These are phyloP conservation scores for Trichoderma polysporum DNA, from an alignment of 2,329 filamentous ascomycete species.

Conservation along the genomic window DNA sequence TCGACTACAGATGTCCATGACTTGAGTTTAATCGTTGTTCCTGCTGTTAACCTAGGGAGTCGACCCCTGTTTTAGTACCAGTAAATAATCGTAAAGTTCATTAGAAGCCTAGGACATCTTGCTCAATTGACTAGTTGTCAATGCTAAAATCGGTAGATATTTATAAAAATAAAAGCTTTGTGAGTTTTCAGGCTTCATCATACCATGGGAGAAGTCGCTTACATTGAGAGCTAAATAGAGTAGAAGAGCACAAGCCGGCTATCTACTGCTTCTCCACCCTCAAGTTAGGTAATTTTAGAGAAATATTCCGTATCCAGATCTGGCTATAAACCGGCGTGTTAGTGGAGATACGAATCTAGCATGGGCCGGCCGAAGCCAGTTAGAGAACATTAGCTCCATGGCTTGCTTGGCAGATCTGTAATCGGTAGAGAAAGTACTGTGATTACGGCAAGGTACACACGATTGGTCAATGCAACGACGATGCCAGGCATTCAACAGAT, in stretches of 20 bases:
- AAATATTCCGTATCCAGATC: not conserved
- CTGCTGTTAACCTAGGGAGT: not conserved
- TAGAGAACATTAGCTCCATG: not conserved
- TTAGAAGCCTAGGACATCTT: not conserved
- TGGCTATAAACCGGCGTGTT: not conserved
- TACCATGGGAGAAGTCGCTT: not conserved
- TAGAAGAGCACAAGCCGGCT: not conserved
- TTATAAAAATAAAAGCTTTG: not conserved
- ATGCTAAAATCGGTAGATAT: accelerated
- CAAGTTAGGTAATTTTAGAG: not conserved
- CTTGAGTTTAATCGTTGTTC: not conserved
- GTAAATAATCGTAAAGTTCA: not conserved
- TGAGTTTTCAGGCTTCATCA: not conserved
- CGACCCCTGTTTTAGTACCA: not conserved
- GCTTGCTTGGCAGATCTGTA: not conserved
- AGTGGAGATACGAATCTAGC: not conserved
- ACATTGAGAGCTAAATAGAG: not conserved
- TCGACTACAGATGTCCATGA: not conserved
- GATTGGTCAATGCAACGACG: not conserved
- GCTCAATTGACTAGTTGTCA: too few relatives aligned
- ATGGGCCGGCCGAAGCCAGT: not conserved
- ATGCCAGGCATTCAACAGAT: not conserved
- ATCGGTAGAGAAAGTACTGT: not conserved
- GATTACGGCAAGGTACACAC: not conserved
- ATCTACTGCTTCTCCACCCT: not conserved